A percentile compares a stretch with the other conserved stretches of the same genome.
Conservation (phyloP, 1,139 yeast species). For the Candida buenavistaensis region DNA sequence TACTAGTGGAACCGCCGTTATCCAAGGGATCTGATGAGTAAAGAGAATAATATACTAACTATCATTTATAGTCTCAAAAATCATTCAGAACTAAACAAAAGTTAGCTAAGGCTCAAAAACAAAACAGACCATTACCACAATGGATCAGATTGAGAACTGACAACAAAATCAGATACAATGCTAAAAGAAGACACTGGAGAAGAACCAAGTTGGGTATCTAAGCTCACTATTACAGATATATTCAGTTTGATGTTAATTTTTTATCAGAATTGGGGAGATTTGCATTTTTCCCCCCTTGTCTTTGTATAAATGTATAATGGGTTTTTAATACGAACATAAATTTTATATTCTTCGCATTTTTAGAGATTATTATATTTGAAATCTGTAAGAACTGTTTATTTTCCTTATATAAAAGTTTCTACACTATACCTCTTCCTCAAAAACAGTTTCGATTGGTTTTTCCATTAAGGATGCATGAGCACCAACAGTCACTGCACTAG, state of each 20-base stretch:
- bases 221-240: slow-evolving; percentile 26
- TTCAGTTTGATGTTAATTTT: slow-evolving; percentile 4
- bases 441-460: slow-evolving; percentile 96
- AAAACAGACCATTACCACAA: slow-evolving; percentile 99
- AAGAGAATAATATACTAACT: slow-evolving; percentile 29
- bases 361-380: not conserved
- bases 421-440: slow-evolving; percentile 73
- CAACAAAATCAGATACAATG: slow-evolving; percentile 98
- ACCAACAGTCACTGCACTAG: slow-evolving; percentile 81
- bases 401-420: too few relatives aligned
- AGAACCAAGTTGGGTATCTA: slow-evolving; percentile 99
- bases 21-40: too few relatives aligned
- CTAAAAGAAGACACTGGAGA: slow-evolving; percentile 99
- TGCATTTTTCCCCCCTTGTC: not conserved
- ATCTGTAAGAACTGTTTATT: not conserved
- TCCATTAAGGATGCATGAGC: slow-evolving; percentile 95
- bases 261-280: slow-evolving; percentile 1
- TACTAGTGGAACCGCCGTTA: too few relatives aligned
- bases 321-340: slow-evolving; percentile 1
- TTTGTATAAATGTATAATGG: slow-evolving; percentile 1
- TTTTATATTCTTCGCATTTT: slow-evolving; percentile 1
- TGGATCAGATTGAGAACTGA: slow-evolving; percentile 99
- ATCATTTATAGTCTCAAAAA: slow-evolving; percentile 79
- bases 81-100: slow-evolving; percentile 98
- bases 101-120: slow-evolving; percentile 98